Evolutionary conservation across 208 protist genomes (phyloP), one percentile per base, ranked within the genome.

Genomic region (Crithidia acanthocephali): DNA sequence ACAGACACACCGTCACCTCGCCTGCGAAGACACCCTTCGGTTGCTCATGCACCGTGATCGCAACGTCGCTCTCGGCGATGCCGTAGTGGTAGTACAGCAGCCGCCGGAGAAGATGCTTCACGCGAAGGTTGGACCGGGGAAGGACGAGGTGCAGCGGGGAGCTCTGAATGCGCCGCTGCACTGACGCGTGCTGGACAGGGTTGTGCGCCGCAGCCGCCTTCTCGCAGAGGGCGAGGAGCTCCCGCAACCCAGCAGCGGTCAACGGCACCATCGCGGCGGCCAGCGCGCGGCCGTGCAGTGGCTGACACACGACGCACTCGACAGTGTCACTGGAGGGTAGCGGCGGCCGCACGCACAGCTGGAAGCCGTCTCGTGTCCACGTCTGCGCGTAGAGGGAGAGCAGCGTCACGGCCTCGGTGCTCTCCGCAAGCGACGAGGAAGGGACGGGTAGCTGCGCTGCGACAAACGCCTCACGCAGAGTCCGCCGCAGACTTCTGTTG

Each of bases 21-120:
- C 27, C 74, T 0, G 7, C 23, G 48, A 71, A 80, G 7, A 85
- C 47, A 11, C 57, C 58, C 2, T 52, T 37, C 1, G 51, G 0
- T 2, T 40, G 6, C 23, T 0, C 25, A 51, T 56, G 48, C 28
- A 48, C 35, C 28, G 73, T 23, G 30, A 85, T 79, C 32, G 30
- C 3, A 10, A 95, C 50, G 28, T 81, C 63, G n/a, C 79, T 70
- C 18, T 84, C 80, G 2, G 8, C 2, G 20, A 88, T 47, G 40
- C 87, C 86, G 62, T 87, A 95, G 65, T 85, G 76, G 64, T 91
- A 88, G 45, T 67, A 37, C 13, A 95, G 69, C 7, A 95, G 72
- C 16, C 69, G 59, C 16, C 76, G 80, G 18, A 95, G 60, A 18
- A 90, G 51, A 20, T 72, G 65, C 61, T 90, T 92, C 7, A 84